These are phyloP conservation scores for Sporobolomyces phaffii DNA, from an alignment of 768 basidiomycete species.

Conservation along the genomic window DNA sequence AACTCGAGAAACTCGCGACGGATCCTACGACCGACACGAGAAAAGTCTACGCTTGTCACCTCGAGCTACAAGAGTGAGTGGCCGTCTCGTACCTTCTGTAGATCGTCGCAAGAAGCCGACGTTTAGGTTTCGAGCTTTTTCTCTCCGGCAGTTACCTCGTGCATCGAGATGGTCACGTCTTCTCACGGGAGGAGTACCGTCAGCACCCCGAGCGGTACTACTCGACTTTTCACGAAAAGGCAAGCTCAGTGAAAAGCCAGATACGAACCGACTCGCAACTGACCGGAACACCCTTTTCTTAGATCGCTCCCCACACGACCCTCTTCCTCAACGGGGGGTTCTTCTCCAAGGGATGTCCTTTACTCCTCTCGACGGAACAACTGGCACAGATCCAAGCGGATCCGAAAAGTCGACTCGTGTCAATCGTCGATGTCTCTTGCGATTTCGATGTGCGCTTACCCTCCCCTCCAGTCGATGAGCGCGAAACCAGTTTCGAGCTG, in stretches of 20 bases:
- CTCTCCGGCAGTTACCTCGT: no score
- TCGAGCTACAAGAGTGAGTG: conserved; percentile 48
- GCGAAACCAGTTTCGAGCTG: neutral
- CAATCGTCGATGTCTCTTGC: conserved; percentile 81
- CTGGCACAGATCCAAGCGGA: conserved; percentile 50
- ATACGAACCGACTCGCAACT: neutral
- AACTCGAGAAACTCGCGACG: conserved; percentile 57
- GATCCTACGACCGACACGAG: conserved; percentile 55
- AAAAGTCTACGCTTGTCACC: conserved; percentile 53
- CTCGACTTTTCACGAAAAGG: conserved; percentile 65
- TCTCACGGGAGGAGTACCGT: conserved; percentile 67
- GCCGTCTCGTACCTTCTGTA: no score
- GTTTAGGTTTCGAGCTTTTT: no score
- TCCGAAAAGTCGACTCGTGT: conserved; percentile 56
- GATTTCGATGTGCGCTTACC: conserved; percentile 61
- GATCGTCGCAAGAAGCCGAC: no score
- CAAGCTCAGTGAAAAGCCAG: conserved; percentile 47
- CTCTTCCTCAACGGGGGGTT: conserved; percentile 80
- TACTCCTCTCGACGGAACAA: conserved; percentile 66
- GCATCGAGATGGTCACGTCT: conserved; percentile 55
- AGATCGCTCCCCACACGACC: conserved; percentile 80
- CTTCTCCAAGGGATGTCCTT: conserved; percentile 71
- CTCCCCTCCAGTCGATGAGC: neutral
- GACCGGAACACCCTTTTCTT: neutral
- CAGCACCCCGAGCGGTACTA: conserved; percentile 59